These are phyloP conservation scores for Terfezia claveryi DNA, from an alignment of 495 filamentous ascomycete species.

Conservation along the genomic window DNA sequence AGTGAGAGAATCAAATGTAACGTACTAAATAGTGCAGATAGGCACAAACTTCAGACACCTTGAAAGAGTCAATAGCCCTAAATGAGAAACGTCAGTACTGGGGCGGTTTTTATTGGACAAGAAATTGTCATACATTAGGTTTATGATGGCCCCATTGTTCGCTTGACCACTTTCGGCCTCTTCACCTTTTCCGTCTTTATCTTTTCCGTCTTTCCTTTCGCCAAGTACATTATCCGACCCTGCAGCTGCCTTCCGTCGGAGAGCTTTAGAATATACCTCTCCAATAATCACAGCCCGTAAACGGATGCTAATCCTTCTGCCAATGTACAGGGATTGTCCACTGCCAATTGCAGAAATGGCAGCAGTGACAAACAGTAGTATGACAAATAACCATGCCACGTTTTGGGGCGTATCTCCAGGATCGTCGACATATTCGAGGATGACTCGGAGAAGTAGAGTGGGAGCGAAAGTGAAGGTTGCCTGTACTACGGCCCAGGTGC, in stretches of 20 bases:
- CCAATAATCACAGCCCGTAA: constrained; percentile 88
- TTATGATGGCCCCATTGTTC: constrained; percentile 90
- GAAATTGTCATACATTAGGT: constrained; percentile 44
- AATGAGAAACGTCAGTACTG: background rate
- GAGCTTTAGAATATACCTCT: constrained; percentile 90
- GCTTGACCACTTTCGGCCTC: constrained; percentile 43
- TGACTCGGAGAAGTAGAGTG: constrained; percentile 71
- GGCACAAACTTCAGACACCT: constrained; percentile 77
- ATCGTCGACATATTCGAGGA: constrained; percentile 79
- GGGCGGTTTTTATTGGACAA: too few relatives aligned
- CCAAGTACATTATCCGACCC: constrained; percentile 48
- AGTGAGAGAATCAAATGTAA: background rate
- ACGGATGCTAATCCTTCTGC: constrained; percentile 79
- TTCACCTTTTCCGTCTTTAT: constrained; percentile 22
- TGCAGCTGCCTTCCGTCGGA: constrained; percentile 74
- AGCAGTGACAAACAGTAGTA: constrained; percentile 63
- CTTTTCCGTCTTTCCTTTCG: constrained; percentile 23
- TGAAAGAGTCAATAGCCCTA: constrained; percentile 83
- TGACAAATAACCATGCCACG: constrained; percentile 90
- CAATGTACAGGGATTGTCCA: constrained; percentile 79
- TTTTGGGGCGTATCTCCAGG: constrained; percentile 58
- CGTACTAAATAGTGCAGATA: constrained; percentile 67
- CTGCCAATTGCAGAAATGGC: constrained; percentile 55
- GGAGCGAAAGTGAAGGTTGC: constrained; percentile 75
- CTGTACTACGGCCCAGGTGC: constrained; percentile 50